A percentile compares a stretch with the other conserved stretches of the same genome.
Evolutionary conservation across 768 basidiomycete species (phyloP).

Genomic region (Phlebiopsis flavidoalba): DNA sequence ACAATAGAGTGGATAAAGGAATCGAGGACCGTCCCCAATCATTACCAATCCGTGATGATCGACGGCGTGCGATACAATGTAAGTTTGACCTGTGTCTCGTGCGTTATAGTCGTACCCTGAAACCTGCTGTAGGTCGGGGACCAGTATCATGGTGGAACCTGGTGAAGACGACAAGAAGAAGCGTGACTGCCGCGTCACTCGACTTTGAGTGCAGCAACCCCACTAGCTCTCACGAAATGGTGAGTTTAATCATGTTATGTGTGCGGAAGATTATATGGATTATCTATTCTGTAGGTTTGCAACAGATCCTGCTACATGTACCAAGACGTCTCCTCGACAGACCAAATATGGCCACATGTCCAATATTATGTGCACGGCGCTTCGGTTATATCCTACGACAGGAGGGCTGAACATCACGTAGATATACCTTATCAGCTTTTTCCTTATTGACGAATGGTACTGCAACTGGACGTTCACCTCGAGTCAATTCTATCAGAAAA

Average conservation of each 20-base stretch:
- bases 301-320: constrained; percentile 60
- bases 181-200: constrained; percentile 33
- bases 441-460: constrained; percentile 48
- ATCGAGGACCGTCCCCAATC: constrained; percentile 21
- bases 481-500: constrained; percentile 56
- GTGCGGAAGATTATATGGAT: neutral
- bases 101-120: constrained; percentile 22
- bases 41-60: constrained; percentile 43
- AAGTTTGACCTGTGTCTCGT: neutral
- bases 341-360: constrained; percentile 56
- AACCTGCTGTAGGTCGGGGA: constrained; percentile 34
- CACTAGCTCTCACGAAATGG: neutral
- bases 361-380: constrained; percentile 69
- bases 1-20: constrained; percentile 31
- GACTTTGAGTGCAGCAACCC: constrained; percentile 27
- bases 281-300: constrained; percentile 37
- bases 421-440: constrained; percentile 56
- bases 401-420: constrained; percentile 65
- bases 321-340: constrained; percentile 32
- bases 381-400: constrained; percentile 55
- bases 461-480: constrained; percentile 50
- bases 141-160: constrained; percentile 55
- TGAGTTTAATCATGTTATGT: neutral
- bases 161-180: constrained; percentile 43
- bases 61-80: constrained; percentile 55